phyloP scores from a whole-genome alignment of 495 filamentous ascomycete species.

The Thozetella sp. region DNA sequence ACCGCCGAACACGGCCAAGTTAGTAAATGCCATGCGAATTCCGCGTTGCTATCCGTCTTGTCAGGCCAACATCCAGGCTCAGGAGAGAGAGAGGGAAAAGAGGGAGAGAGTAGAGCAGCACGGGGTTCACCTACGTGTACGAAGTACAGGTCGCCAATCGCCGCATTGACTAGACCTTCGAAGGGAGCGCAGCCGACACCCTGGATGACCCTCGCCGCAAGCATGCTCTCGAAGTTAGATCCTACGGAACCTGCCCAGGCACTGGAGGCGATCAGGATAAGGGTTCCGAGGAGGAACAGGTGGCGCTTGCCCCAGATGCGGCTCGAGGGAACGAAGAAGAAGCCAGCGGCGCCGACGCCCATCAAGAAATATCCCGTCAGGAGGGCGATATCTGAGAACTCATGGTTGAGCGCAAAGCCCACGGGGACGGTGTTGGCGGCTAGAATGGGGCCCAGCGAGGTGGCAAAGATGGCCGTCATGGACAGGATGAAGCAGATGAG shows the following conservation, averaged over 20 bases:
- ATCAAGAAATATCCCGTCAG: constrained; percentile 88
- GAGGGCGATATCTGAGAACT: constrained; percentile 73
- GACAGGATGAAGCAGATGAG: constrained; percentile 77
- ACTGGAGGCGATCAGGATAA: constrained; percentile 71
- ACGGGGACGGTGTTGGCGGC: constrained; percentile 84
- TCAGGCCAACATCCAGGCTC: too few species aligned
- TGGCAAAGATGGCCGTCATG: constrained; percentile 77
- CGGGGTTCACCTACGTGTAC: constrained; percentile 72
- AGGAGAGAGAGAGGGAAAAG: not conserved
- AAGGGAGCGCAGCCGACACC: constrained; percentile 77
- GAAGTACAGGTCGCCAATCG: constrained; percentile 76
- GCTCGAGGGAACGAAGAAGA: constrained; percentile 85
- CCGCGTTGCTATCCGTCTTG: constrained; percentile 64
- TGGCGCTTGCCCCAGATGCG: constrained; percentile 92
- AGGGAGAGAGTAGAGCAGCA: too few species aligned
- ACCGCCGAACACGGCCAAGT: constrained; percentile 86
- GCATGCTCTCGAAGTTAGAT: constrained; percentile 64
- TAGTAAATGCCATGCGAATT: constrained; percentile 87
- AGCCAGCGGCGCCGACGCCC: constrained; percentile 77
- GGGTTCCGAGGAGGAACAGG: constrained; percentile 76
- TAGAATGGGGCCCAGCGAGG: constrained; percentile 79
- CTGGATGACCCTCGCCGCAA: constrained; percentile 78
- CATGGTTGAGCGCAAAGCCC: constrained; percentile 52
- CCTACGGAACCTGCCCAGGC: constrained; percentile 78
- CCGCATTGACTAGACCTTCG: constrained; percentile 75